These are phyloP conservation scores for Dimargaris cristalligena DNA, from an alignment of 192 early-diverging fungal species.

Conservation along the genomic window DNA sequence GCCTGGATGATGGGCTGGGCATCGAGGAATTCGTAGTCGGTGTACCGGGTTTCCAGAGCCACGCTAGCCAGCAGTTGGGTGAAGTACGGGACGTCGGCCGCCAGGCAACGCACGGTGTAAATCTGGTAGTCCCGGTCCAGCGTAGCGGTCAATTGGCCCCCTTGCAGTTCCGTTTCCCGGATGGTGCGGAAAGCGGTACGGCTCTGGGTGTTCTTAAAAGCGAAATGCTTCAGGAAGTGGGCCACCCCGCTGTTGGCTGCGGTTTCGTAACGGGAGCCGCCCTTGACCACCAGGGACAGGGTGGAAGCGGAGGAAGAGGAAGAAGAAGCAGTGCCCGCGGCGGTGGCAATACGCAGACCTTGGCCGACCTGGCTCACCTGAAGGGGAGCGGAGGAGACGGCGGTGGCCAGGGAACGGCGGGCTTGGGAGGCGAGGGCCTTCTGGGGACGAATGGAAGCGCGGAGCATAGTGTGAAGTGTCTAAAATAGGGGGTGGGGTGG, in stretches of 20 bases:
- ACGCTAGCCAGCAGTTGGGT: constrained; percentile 68
- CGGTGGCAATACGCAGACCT: constrained; percentile 6
- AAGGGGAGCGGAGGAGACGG: background rate
- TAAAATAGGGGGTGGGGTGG: background rate
- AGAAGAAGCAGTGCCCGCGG: background rate
- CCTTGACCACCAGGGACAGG: constrained; percentile 73
- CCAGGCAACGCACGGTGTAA: constrained; percentile 78
- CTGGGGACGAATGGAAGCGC: background rate
- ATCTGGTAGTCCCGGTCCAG: constrained; percentile 70
- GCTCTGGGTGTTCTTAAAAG: constrained; percentile 64
- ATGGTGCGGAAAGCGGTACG: constrained; percentile 73
- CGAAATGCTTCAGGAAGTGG: constrained; percentile 78
- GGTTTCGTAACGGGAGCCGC: constrained; percentile 74
- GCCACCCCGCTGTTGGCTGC: constrained; percentile 58
- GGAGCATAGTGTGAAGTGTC: background rate
- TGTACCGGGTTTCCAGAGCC: constrained; percentile 60
- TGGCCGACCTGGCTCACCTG: constrained; percentile 1
- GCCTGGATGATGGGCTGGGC: constrained; percentile 38
- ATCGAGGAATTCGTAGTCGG: constrained; percentile 74
- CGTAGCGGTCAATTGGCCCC: constrained; percentile 64
- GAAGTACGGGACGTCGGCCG: constrained; percentile 67
- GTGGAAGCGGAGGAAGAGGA: constrained; percentile 42
- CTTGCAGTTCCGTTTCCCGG: constrained; percentile 83
- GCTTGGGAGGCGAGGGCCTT: background rate
- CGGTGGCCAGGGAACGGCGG: no score